phyloP scores from a whole-genome alignment of 2,329 filamentous ascomycete genomes.

The Colletotrichum coccodes region DNA sequence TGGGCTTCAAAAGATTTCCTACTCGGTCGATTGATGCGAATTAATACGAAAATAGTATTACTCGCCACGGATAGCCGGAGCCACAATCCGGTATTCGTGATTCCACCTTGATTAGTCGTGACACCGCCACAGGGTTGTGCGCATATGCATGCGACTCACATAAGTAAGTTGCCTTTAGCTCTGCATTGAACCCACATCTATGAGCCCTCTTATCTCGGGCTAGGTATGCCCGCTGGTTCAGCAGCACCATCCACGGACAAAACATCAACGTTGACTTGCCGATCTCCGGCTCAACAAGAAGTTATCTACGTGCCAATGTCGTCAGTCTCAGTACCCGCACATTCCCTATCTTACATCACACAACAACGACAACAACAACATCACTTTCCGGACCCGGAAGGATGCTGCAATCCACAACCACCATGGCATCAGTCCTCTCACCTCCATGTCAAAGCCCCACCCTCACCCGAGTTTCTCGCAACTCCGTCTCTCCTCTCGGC shows the following conservation, averaged over 20 bases:
- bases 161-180: not conserved
- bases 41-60: too few species aligned
- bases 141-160: conserved; percentile 16
- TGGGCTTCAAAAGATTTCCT: not conserved
- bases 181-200: not conserved
- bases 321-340: not conserved
- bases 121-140: not conserved
- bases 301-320: not conserved
- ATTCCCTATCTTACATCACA: not conserved
- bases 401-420: conserved; percentile 1
- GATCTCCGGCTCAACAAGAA: not conserved
- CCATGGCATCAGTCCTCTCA: not conserved
- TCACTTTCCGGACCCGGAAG: not conserved
- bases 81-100: too few species aligned
- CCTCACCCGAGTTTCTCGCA: not conserved
- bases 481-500: not conserved
- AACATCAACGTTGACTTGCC: not conserved
- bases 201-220: not conserved
- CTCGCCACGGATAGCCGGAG: not conserved
- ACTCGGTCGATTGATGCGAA: too few species aligned
- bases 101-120: conserved; percentile 33
- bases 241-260: not conserved
- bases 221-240: not conserved
- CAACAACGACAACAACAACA: not conserved
- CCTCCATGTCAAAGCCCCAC: not conserved